Base-by-base conservation (phyloP, 192 early-diverging fungal genomes). In the Coemansia sp. region DNA sequence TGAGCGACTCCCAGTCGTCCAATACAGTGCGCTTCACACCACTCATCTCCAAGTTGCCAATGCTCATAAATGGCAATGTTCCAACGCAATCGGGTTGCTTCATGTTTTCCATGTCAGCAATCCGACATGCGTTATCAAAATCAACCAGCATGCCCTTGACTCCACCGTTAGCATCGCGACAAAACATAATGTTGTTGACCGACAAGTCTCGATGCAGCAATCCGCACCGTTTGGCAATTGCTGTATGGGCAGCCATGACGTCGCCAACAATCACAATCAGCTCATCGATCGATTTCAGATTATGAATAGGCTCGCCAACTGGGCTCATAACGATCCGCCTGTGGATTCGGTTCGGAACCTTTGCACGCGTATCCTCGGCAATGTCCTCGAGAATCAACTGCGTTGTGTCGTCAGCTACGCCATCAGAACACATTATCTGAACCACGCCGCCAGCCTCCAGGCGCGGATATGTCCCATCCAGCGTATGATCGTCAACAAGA, bases 1-100 rank as follows among this genome's bases (percentile, higher is more conserved):
- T 36, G 9, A 76, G 10, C 11, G 68, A 69, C 20, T 75, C 73
- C 73, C 67, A 69, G 23, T 75, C 73, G 36, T 75, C 67, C 0
- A 76, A 42, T 0, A 38, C 58, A 1, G 63, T 63, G 23, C 63
- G 56, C 15, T 25, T 6, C 1, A 51, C 54, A 11, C 11, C 5
- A 15, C 24, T 20, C 4, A 37, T 14, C 12, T 56, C 47, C 5
- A 76, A 56, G 17, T 71, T 71, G 17, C 15, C 3, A n/a, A 78
- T 58, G 28, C 66, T 68, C 70, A 72, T 78, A 42, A 61, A 78
- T 15, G 65, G 25, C 2, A 60, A 17, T 1, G 68, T 77, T 7
- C 74, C 68, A 1, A 65, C 58, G 21, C 34, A 25, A n/a, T 52
- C 64, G 14, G 67, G 60, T n/a, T 50, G 23, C 28, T 44, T 17